Conservation (phyloP, 176 grass and related monocot species). For the Guadua angustifolia region DNA sequence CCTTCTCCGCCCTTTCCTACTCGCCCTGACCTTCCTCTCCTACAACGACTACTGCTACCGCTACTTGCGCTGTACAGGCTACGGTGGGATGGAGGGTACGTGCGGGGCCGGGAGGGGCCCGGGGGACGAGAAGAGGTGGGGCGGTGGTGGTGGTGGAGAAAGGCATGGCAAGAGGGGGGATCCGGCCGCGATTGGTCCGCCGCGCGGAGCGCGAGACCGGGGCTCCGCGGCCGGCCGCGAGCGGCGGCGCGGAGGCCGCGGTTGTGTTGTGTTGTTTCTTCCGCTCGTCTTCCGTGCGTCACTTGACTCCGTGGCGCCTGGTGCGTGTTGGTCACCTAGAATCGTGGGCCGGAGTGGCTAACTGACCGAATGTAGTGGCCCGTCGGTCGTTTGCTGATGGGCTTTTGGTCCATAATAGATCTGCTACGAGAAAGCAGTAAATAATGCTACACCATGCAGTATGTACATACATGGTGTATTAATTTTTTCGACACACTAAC, state of each 20-base stretch:
- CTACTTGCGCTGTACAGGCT: neutral
- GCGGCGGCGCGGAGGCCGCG: neutral
- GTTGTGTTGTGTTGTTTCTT: neutral
- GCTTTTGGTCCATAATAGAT: too few species aligned
- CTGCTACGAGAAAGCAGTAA: too few species aligned
- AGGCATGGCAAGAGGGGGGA: constrained; percentile 20
- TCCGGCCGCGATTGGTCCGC: neutral
- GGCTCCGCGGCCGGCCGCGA: neutral
- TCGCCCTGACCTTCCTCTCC: neutral
- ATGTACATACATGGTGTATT: too few species aligned
- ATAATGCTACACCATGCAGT: too few species aligned
- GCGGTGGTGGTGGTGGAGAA: constrained; percentile 10
- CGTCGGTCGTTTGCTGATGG: too few species aligned
- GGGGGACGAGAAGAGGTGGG: neutral
- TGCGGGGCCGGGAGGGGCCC: neutral
- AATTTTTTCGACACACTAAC: too few species aligned
- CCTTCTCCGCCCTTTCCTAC: neutral
- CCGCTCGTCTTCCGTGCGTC: neutral
- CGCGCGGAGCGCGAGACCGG: neutral
- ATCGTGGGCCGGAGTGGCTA: neutral
- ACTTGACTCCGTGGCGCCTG: too few species aligned
- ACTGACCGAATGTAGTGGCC: too few species aligned
- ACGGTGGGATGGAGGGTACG: neutral
- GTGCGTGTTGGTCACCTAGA: neutral
- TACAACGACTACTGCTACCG: neutral